Percentiles rank a stretch among this genome's conserved stretches.
Conservation (phyloP, 2,329 filamentous ascomycete species). For the Allantophomopsis lycopodina region DNA sequence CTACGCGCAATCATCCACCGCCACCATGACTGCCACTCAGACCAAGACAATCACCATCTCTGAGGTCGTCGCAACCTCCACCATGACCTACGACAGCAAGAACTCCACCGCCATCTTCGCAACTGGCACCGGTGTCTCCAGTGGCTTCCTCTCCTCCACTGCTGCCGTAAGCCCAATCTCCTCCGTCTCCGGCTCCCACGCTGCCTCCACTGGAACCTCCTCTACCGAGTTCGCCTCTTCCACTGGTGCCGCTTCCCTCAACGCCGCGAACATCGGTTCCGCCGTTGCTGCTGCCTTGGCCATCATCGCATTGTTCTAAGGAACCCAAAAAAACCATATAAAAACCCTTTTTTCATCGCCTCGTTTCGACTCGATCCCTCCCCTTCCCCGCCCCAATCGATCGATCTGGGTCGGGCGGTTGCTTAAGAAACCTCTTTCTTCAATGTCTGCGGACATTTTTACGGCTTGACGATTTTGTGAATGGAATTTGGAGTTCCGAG, state of each 20-base stretch:
- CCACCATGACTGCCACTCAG: conserved; percentile 32
- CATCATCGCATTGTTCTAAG: conserved; percentile 38
- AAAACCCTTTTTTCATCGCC: conserved; percentile 5
- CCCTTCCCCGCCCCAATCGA: too few species aligned
- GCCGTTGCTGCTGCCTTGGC: conserved; percentile 36
- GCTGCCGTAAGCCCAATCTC: conserved; percentile 13
- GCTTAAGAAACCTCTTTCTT: too few species aligned
- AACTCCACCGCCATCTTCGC: conserved; percentile 21
- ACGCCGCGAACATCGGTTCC: conserved; percentile 28
- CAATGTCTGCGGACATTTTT: background rate
- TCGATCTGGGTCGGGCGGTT: too few species aligned
- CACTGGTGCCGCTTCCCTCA: conserved; percentile 28
- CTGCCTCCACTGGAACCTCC: conserved; percentile 16
- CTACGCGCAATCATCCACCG: conserved; percentile 24
- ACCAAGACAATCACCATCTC: conserved; percentile 39
- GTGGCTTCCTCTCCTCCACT: conserved; percentile 10
- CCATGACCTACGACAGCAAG: conserved; percentile 20
- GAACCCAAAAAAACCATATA: too few species aligned
- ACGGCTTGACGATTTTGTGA: background rate
- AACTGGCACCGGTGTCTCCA: conserved; percentile 24
- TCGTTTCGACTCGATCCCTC: background rate
- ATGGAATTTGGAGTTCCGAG: background rate
- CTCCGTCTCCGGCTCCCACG: conserved; percentile 6
- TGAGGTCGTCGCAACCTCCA: conserved; percentile 24
- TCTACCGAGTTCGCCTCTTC: conserved; percentile 18